phyloP scores from a whole-genome alignment of 164 flowering plant species.

The Euptelea pleiosperma region DNA sequence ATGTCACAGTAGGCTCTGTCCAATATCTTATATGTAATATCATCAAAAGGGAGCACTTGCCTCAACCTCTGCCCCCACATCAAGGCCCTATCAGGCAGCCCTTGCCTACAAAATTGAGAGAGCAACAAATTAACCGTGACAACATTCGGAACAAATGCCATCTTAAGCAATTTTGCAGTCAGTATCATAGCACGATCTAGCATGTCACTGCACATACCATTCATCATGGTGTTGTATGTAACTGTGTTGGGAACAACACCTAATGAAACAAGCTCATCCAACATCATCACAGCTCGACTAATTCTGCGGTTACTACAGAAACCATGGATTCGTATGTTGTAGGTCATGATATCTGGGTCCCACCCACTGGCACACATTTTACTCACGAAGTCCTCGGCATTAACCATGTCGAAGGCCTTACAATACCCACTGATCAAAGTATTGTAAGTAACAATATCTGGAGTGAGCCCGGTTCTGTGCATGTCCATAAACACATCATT shows the following conservation, averaged over 20 bases:
- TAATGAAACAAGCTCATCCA: slow-evolving; percentile 61
- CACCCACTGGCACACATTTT: slow-evolving; percentile 53
- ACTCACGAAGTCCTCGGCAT: slow-evolving; percentile 44
- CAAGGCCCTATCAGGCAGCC: slow-evolving; percentile 62
- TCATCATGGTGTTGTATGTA: slow-evolving; percentile 81
- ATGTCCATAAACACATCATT: slow-evolving; percentile 49
- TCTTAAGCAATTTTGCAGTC: slow-evolving; percentile 77
- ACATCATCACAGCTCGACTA: slow-evolving; percentile 57
- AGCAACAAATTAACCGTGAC: slow-evolving; percentile 67
- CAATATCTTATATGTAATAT: slow-evolving; percentile 49
- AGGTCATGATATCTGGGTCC: slow-evolving; percentile 75
- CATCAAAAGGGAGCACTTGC: slow-evolving; percentile 57
- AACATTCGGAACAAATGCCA: slow-evolving; percentile 75
- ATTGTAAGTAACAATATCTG: slow-evolving; percentile 80
- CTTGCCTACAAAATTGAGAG: slow-evolving; percentile 73
- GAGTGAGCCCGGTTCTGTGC: slow-evolving; percentile 48
- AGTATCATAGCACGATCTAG: slow-evolving; percentile 72
- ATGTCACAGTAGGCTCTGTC: slow-evolving; percentile 42
- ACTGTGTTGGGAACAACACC: slow-evolving; percentile 75
- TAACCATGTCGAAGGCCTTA: slow-evolving; percentile 55
- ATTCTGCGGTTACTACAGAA: slow-evolving; percentile 48
- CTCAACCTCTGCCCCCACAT: slow-evolving; percentile 72
- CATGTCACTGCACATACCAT: slow-evolving; percentile 64
- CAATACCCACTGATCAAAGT: slow-evolving; percentile 78
- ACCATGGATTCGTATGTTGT: slow-evolving; percentile 65